phyloP scores from a whole-genome alignment of 2,329 filamentous ascomycete genomes.

The Phialocephala subalpina region DNA sequence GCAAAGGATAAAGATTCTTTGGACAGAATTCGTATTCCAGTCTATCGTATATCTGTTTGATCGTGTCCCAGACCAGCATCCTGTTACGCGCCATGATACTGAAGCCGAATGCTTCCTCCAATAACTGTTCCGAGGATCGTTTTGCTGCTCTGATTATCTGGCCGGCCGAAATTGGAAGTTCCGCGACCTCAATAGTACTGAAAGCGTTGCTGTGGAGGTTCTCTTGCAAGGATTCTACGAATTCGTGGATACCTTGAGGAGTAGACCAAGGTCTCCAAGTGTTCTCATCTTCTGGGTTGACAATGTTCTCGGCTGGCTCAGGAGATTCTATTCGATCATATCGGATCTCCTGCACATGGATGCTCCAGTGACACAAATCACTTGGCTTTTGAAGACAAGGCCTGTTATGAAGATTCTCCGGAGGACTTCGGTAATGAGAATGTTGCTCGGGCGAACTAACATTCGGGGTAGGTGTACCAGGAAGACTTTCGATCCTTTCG shows the following conservation, averaged over 20 bases:
- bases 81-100: slow-evolving; percentile 40
- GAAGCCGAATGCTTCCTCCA: slow-evolving; percentile 41
- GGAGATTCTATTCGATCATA: slow-evolving; percentile 12
- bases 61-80: slow-evolving; percentile 25
- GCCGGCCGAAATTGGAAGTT: slow-evolving; percentile 37
- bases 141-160: slow-evolving; percentile 36
- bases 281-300: slow-evolving; percentile 9
- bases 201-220: slow-evolving; percentile 25
- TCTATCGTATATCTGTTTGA: slow-evolving; percentile 5
- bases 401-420: background rate
- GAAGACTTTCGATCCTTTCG: background rate
- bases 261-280: slow-evolving; percentile 3
- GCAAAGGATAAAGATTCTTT: slow-evolving; percentile 40
- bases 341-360: slow-evolving; percentile 5
- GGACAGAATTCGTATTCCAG: slow-evolving; percentile 20
- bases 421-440: slow-evolving; percentile 2
- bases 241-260: slow-evolving; percentile 1
- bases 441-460: background rate
- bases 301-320: background rate
- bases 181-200: slow-evolving; percentile 20
- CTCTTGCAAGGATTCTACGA: slow-evolving; percentile 7
- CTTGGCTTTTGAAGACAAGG: background rate
- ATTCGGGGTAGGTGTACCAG: slow-evolving; percentile 4
- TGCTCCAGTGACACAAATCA: slow-evolving; percentile 23
- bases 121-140: slow-evolving; percentile 34